Conservation (phyloP, 1,284 basidiomycete species). For the Trichosporon sp. region DNA sequence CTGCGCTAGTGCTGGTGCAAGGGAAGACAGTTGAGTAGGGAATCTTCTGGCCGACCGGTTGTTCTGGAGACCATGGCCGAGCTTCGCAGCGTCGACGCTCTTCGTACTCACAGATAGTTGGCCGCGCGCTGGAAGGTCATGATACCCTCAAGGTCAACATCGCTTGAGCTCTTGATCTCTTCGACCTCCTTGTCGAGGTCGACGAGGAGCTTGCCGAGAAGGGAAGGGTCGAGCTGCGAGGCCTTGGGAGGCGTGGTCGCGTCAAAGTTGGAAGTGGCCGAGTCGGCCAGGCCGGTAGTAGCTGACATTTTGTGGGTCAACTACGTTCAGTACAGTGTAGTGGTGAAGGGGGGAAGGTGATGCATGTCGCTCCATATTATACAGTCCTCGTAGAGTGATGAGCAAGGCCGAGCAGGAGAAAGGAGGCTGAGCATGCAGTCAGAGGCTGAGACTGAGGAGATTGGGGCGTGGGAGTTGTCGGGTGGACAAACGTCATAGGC, state of each 20-base stretch:
- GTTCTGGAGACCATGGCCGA: too few relatives aligned
- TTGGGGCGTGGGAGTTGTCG: background rate
- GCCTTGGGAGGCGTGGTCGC: constrained; percentile 43
- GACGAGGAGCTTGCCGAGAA: constrained; percentile 45
- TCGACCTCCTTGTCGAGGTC: constrained; percentile 39
- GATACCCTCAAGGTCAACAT: constrained; percentile 44
- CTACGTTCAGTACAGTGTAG: background rate
- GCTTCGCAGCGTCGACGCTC: too few relatives aligned
- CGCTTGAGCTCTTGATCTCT: constrained; percentile 20
- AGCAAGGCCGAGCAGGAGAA: too few relatives aligned
- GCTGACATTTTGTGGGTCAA: constrained; percentile 29
- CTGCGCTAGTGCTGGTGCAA: too few relatives aligned
- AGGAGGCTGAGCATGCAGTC: background rate
- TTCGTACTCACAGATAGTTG: constrained; percentile 46
- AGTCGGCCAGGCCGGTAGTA: constrained; percentile 37
- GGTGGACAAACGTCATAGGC: background rate
- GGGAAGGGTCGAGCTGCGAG: constrained; percentile 36
- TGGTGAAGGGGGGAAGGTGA: background rate
- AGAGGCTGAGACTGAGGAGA: background rate
- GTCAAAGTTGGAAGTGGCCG: constrained; percentile 32
- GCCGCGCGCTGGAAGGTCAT: constrained; percentile 47
- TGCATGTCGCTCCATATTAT: background rate
- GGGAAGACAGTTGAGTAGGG: too few relatives aligned
- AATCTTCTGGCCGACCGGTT: too few relatives aligned
- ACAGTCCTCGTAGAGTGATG: too few relatives aligned